Evolutionary conservation across 139 green algal genomes (phyloP), one percentile per base, ranked within the genome.

Genomic region (Coelastrella sp.): DNA sequence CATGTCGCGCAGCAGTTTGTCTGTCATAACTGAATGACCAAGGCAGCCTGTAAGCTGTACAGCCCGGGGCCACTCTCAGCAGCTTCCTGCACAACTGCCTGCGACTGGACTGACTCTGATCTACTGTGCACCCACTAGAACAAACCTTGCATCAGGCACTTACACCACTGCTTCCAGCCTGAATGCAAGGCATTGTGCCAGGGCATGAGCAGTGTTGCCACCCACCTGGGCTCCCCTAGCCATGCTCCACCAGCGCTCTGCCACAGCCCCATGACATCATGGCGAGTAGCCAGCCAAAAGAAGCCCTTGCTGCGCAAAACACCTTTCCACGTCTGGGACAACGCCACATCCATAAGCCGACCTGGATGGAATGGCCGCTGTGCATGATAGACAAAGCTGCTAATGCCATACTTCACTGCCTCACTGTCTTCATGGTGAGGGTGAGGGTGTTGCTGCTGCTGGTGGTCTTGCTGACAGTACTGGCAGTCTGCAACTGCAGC

Each of bases 301-400:
- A 95, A 96, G 25, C 94, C 94, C 90, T 96, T 96, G 49, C 79
- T 93, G 59, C 94, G 84, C 90, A 96, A 85, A 65, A 96, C 94
- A 22, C 94, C 92, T 24, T 82, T 25, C 94, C 94, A 96, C 57
- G 61, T 56, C 66, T 63, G 35, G 7, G 90, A 92, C 15, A 96
- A 87, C n/a, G 91, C 93, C 6, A 15, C 22, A 0, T 95, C 93
- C 82, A 93, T 12, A 58, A 96, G 76, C 56, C 93, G 90, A 63
- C 60, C 12, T 4, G 94, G 92, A 83, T 96, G 93, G 93, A 96
- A 96, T 7, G 94, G 94, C 6, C 92, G 91, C 35, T 84, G 74
- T 8, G 93, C 93, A 82, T 85, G 93, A 83, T 96, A 96, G 25
- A 96, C 94, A 87, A 95, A 96, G 56, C 85, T 93, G 56, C 72